Conservation (phyloP, 495 filamentous ascomycete species). For the Stereocaulon alpinum region DNA sequence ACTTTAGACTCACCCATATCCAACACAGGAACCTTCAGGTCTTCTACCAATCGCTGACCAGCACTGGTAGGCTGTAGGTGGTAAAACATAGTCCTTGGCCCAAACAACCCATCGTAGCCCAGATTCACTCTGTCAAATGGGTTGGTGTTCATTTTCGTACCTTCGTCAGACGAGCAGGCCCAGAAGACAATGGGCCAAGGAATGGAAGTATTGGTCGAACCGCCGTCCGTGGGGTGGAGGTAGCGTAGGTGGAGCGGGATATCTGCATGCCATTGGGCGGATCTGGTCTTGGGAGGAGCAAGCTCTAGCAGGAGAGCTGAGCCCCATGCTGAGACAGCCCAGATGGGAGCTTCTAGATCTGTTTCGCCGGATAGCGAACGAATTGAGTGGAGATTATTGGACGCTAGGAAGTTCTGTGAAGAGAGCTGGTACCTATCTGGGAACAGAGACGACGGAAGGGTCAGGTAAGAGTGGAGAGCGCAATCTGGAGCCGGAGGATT, state of each 20-base stretch:
- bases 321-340: slow-evolving; percentile 69
- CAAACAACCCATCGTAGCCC: slow-evolving; percentile 82
- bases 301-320: slow-evolving; percentile 70
- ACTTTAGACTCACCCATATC: slow-evolving; percentile 50
- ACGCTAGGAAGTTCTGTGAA: slow-evolving; percentile 53
- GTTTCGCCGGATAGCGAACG: slow-evolving; percentile 65
- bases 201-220: slow-evolving; percentile 35
- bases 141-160: slow-evolving; percentile 60
- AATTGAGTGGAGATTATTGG: slow-evolving; percentile 62
- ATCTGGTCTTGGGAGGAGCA: slow-evolving; percentile 34
- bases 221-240: slow-evolving; percentile 38
- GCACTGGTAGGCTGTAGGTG: slow-evolving; percentile 54
- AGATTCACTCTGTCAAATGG: slow-evolving; percentile 79
- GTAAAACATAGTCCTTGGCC: slow-evolving; percentile 72
- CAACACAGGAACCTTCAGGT: slow-evolving; percentile 66
- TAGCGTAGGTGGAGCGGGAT: slow-evolving; percentile 88
- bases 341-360: slow-evolving; percentile 88
- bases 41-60: slow-evolving; percentile 41
- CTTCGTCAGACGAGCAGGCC: slow-evolving; percentile 73
- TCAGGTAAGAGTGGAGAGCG: slow-evolving; percentile 71
- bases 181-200: slow-evolving; percentile 83
- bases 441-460: slow-evolving; percentile 76
- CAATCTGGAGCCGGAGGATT: slow-evolving; percentile 40
- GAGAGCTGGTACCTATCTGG: slow-evolving; percentile 77
- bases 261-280: slow-evolving; percentile 51